Evolutionary conservation across 2,329 filamentous ascomycete species (phyloP).

Genomic region (Clarireedia hainanense): DNA sequence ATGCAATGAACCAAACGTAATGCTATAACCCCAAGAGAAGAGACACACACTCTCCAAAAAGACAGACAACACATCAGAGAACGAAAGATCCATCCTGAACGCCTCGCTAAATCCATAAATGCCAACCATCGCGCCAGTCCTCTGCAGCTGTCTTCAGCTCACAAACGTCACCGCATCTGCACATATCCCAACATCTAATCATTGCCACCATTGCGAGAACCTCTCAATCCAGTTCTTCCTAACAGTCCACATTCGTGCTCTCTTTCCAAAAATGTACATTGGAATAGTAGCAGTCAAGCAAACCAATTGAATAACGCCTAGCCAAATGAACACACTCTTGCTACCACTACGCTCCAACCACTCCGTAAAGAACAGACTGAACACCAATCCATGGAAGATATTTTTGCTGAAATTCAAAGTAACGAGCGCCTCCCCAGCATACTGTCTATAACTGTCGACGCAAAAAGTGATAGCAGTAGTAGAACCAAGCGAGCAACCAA

Average conservation of each 20-base stretch:
- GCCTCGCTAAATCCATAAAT: not conserved
- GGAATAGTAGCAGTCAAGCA: conserved; percentile 70
- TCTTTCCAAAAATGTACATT: conserved; percentile 91
- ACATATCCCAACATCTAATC: not conserved
- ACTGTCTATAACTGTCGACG: conserved; percentile 87
- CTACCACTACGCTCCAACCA: conserved; percentile 74
- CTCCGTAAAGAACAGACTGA: conserved; percentile 76
- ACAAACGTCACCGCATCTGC: too few relatives aligned
- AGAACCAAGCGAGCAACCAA: conserved; percentile 82
- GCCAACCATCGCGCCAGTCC: not conserved
- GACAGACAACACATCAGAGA: too few relatives aligned
- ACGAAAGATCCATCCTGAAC: not conserved
- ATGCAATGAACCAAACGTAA: too few relatives aligned
- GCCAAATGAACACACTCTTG: conserved; percentile 69
- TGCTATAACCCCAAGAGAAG: too few relatives aligned
- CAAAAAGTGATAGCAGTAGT: conserved; percentile 92
- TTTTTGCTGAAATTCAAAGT: conserved; percentile 95
- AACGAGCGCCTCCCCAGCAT: conserved; percentile 88
- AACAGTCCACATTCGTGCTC: conserved; percentile 89
- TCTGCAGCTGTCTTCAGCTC: too few relatives aligned
- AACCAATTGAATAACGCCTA: conserved; percentile 79
- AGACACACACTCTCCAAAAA: too few relatives aligned
- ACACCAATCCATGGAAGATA: conserved; percentile 81
- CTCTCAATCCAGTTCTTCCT: conserved; percentile 80
- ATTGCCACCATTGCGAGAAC: conserved; percentile 31